Evolutionary conservation across 768 basidiomycete genomes (phyloP).

Genomic region (Lentinus brumalis): DNA sequence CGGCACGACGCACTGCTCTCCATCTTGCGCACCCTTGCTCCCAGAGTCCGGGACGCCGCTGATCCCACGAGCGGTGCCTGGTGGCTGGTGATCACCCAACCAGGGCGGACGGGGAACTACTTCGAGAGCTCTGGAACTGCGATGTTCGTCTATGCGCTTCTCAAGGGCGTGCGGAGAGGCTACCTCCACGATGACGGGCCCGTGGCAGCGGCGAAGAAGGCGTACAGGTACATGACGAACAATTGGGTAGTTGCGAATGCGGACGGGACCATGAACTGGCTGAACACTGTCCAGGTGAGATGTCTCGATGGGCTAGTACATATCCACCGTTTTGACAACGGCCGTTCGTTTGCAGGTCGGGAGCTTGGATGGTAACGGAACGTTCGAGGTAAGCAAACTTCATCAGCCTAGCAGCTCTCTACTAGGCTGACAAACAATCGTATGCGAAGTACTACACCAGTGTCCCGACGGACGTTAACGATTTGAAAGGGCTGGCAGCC

Average conservation of each 20-base stretch:
- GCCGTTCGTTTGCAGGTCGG: no score
- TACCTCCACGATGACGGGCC: conserved; percentile 44
- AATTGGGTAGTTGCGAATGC: conserved; percentile 44
- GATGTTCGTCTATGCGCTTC: conserved; percentile 50
- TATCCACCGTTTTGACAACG: no score
- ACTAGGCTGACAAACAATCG: no score
- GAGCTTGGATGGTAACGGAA: no score
- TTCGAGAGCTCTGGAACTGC: conserved; percentile 50
- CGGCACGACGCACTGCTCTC: conserved; percentile 33
- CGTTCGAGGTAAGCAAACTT: no score
- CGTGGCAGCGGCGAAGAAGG: conserved; percentile 39
- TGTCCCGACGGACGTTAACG: no score
- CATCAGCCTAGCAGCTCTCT: no score
- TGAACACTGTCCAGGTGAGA: conserved; percentile 44
- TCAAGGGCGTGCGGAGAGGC: conserved; percentile 48
- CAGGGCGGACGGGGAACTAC: conserved; percentile 47
- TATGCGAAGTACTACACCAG: no score
- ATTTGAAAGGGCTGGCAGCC: no score
- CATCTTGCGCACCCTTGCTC: conserved; percentile 38
- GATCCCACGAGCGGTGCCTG: conserved; percentile 44
- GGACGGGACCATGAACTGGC: conserved; percentile 48
- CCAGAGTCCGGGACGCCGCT: conserved; percentile 40
- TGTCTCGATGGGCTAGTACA: neutral
- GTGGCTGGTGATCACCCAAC: conserved; percentile 55
- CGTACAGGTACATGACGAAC: conserved; percentile 42